Percentiles rank a stretch among this genome's conserved stretches.
These are phyloP conservation scores for Dictyostelium intermedium DNA, from an alignment of 78 protist species.

Conservation along the genomic window DNA sequence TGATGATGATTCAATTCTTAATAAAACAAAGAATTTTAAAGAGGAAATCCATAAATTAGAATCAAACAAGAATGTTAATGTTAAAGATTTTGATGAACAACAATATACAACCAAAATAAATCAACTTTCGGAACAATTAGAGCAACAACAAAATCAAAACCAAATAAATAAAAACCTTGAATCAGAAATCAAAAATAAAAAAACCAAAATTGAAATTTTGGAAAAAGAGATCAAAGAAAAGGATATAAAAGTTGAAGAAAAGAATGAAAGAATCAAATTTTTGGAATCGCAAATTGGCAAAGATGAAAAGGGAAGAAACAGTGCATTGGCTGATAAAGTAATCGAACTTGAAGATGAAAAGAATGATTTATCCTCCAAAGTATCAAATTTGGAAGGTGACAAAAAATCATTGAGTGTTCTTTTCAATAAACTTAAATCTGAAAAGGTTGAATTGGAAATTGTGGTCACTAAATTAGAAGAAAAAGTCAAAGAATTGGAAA, in stretches of 20 bases:
- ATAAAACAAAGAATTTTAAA: neutral
- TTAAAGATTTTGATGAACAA: neutral
- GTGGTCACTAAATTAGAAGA: neutral
- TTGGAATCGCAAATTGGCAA: neutral
- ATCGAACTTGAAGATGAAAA: neutral
- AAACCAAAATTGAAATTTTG: neutral
- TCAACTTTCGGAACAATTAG: neutral
- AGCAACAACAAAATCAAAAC: neutral
- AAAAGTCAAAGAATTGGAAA: neutral
- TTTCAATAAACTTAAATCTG: neutral
- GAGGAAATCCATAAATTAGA: neutral
- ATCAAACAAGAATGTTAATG: neutral
- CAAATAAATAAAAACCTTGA: neutral
- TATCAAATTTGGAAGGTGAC: neutral
- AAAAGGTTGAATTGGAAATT: neutral
- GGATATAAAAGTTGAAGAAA: neutral
- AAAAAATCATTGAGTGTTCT: neutral
- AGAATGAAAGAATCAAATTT: neutral
- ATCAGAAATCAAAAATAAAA: neutral
- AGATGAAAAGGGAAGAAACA: neutral
- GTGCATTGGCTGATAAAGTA: neutral
- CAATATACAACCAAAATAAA: neutral
- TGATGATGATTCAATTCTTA: neutral
- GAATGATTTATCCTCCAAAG: neutral
- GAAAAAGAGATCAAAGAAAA: neutral